A percentile compares a stretch with the other conserved stretches of the same genome.
Conservation (phyloP, 2,329 filamentous ascomycete species). For the Fusarium phyllophilum region DNA sequence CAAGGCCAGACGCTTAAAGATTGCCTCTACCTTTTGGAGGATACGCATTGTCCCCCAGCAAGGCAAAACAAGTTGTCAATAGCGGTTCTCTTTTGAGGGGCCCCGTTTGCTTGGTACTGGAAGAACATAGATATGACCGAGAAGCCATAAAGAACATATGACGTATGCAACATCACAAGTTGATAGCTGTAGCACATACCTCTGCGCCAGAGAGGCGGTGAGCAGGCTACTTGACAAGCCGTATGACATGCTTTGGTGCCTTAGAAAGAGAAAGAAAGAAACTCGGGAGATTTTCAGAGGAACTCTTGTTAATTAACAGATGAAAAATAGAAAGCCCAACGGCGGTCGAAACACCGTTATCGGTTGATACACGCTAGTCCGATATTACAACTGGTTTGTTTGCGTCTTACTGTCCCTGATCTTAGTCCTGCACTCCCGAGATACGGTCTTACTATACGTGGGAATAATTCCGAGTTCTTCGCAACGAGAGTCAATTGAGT, state of each 20-base stretch:
- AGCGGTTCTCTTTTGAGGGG: no score
- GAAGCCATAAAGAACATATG: not conserved
- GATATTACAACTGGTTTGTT: not conserved
- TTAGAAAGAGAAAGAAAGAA: not conserved
- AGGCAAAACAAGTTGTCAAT: not conserved
- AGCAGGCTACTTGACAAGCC: not conserved
- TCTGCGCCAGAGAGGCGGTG: not conserved
- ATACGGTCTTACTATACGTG: not conserved
- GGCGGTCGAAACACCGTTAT: not conserved
- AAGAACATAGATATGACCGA: no score
- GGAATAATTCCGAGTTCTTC: not conserved
- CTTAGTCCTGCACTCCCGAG: not conserved
- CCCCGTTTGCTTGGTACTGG: not conserved
- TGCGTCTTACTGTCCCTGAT: not conserved
- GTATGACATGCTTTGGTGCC: no score
- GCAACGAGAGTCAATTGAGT: not conserved
- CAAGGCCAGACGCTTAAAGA: rapidly evolving
- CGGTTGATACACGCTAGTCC: not conserved
- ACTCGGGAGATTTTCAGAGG: not conserved
- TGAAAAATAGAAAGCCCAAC: not conserved
- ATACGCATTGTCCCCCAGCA: no score
- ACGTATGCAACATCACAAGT: not conserved
- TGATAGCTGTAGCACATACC: not conserved
- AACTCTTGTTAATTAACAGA: not conserved
- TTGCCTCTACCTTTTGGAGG: not conserved